Percentiles rank a stretch among this genome's conserved stretches.
Conservation (phyloP, 306 rosid genomes). For the Vachellia collinsii region DNA sequence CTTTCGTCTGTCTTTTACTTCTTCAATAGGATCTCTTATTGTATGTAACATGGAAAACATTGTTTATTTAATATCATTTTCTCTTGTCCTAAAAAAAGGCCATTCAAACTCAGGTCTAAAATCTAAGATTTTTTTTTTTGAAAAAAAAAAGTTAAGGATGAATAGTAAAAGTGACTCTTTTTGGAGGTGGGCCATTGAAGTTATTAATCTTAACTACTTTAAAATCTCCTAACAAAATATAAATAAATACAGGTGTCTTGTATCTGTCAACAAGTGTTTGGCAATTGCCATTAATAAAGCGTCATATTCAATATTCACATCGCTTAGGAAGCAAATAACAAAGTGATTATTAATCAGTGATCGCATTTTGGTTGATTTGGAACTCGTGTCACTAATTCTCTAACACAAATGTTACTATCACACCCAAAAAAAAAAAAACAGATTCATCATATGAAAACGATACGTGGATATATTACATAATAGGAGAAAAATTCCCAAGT, state of each 20-base stretch:
- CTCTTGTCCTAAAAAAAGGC: too few relatives aligned
- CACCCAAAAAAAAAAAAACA: background rate
- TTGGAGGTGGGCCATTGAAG: background rate
- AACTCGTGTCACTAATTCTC: constrained; percentile 31
- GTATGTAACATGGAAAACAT: too few relatives aligned
- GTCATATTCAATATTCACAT: background rate
- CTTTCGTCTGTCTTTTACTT: too few relatives aligned
- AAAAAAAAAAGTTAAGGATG: background rate
- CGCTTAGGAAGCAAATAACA: constrained; percentile 34
- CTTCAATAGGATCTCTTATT: too few relatives aligned
- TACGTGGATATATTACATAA: background rate
- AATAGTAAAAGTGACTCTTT: background rate
- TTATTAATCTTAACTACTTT: background rate
- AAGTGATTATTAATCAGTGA: background rate
- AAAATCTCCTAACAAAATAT: background rate
- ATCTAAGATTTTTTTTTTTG: too few relatives aligned
- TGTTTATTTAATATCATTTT: too few relatives aligned
- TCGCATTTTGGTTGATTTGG: background rate
- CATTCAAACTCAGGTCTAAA: too few relatives aligned
- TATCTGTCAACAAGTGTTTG: constrained; percentile 28
- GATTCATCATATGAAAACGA: constrained; percentile 35
- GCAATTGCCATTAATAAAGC: constrained; percentile 20
- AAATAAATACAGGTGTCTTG: background rate
- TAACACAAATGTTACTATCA: constrained; percentile 46
- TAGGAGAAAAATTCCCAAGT: constrained; percentile 15